Conservation (phyloP, 306 rosid species). For the Casuarina equisetifolia region DNA sequence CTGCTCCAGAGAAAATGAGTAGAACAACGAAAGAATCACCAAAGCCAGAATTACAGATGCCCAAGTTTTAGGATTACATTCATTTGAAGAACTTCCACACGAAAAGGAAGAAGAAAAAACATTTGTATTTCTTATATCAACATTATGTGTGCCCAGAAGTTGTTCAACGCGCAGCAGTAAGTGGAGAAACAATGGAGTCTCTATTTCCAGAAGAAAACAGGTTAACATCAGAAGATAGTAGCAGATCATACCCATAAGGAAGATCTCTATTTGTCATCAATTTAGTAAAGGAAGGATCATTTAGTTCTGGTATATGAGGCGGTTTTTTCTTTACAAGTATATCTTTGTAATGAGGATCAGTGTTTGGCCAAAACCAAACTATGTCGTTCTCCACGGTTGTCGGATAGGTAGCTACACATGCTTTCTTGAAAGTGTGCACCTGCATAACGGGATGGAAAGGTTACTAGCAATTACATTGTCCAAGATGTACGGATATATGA, state of each 20-base stretch:
- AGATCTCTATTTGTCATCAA: slow-evolving; percentile 71
- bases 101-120: neutral
- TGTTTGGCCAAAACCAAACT: slow-evolving; percentile 89
- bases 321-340: slow-evolving; percentile 56
- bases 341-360: slow-evolving; percentile 75
- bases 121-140: neutral
- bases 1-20: neutral
- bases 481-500: neutral
- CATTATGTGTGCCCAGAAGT: neutral
- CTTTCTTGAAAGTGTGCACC: slow-evolving; percentile 40
- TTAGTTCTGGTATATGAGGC: slow-evolving; percentile 66
- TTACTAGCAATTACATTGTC: slow-evolving; percentile 20
- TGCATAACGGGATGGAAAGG: slow-evolving; percentile 36
- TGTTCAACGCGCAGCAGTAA: neutral
- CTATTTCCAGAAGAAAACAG: neutral
- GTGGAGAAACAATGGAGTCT: too few relatives aligned
- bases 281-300: slow-evolving; percentile 63
- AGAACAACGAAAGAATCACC: neutral
- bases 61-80: neutral
- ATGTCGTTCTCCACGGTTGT: slow-evolving; percentile 68
- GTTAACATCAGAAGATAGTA: slow-evolving; percentile 14
- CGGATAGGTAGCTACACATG: slow-evolving; percentile 63
- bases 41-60: neutral
- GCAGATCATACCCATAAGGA: slow-evolving; percentile 62
- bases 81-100: neutral